Base-by-base conservation (phyloP, 2,329 filamentous ascomycete genomes). In the Fusarium pseudocircinatum region DNA sequence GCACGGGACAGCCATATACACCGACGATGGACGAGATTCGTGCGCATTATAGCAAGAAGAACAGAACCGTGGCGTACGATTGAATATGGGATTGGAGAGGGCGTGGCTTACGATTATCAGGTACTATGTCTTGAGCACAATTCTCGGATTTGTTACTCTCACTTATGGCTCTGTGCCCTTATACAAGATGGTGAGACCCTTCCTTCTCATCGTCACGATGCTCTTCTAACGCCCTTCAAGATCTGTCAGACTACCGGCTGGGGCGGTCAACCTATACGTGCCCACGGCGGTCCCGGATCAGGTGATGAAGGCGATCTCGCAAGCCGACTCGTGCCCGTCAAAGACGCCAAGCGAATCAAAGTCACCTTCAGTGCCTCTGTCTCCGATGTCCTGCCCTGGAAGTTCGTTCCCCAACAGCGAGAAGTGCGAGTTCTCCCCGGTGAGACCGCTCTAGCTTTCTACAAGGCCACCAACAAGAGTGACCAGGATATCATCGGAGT, bases 331-430 rank as follows among this genome's bases (percentile, higher is more conserved):
- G 88, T 91, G 52, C 96, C 96, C 22, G 92, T 98, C 43, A 93
- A 90, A 24, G 87, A 90, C 76, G 93, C 94, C 67, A 93, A 93
- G 76, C 93, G 96, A 60, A 92, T 99, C 78, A 93, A 94, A 69
- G 96, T 99, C 74, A 98, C 95, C 32, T 99, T 99, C 88, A 96
- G 95, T 80, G 94, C 95, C 53, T 97, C 94, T 34, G 95, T 98
- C 3, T 98, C 96, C 3, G 96, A 98, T 81, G 91, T 97, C 2
- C 88, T 99, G 34, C 95, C 96, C 2, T 99, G 96, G 96, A 98
- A 98, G 82, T 99, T 99, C 83, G 91, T 91, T 4, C 96, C 96
- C 4, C 96, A 99, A 83, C 96, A 99, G 85, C 93, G 96, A 65
- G 96, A 99, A 85, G 96, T 99, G 59, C 91, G 94, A 63, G 96